Evolutionary conservation across 768 basidiomycete genomes (phyloP).

Genomic region (Trametes gibbosa): DNA sequence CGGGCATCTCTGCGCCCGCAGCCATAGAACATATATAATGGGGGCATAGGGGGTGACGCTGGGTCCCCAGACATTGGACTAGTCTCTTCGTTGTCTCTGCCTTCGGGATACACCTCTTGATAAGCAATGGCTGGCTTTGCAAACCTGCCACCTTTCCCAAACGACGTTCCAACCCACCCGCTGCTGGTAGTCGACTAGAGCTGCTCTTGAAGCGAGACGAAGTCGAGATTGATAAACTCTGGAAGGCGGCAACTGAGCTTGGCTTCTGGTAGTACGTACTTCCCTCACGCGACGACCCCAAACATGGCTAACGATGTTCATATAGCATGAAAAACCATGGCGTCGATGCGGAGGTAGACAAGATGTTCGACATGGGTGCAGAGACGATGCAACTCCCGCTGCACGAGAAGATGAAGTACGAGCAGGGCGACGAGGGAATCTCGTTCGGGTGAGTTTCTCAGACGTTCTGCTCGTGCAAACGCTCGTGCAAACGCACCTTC

Average conservation of each 20-base stretch:
- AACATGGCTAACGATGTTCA: no score
- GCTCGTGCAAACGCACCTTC: neutral
- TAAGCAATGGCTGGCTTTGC: slow-evolving; percentile 2
- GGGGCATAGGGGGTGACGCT: no score
- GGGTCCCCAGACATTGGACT: neutral
- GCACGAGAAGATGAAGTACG: slow-evolving; percentile 42
- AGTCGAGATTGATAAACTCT: slow-evolving; percentile 41
- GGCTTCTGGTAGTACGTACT: slow-evolving; percentile 54
- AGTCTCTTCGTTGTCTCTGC: neutral
- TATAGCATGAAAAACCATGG: slow-evolving; percentile 45
- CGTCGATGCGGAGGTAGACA: slow-evolving; percentile 33
- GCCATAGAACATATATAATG: neutral
- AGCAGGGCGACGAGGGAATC: slow-evolving; percentile 41
- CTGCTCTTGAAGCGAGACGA: slow-evolving; percentile 36
- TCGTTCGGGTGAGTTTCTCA: slow-evolving; percentile 36
- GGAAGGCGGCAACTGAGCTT: slow-evolving; percentile 47
- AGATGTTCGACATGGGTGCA: slow-evolving; percentile 43
- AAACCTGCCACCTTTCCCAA: slow-evolving; percentile 42
- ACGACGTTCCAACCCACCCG: slow-evolving; percentile 42
- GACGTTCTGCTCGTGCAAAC: no score
- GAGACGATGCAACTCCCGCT: slow-evolving; percentile 39
- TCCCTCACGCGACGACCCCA: neutral
- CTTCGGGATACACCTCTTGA: neutral
- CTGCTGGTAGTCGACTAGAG: slow-evolving; percentile 46
- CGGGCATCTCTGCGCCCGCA: neutral